Conservation (phyloP, 2,329 filamentous ascomycete genomes). For the Rutstroemia sp. region DNA sequence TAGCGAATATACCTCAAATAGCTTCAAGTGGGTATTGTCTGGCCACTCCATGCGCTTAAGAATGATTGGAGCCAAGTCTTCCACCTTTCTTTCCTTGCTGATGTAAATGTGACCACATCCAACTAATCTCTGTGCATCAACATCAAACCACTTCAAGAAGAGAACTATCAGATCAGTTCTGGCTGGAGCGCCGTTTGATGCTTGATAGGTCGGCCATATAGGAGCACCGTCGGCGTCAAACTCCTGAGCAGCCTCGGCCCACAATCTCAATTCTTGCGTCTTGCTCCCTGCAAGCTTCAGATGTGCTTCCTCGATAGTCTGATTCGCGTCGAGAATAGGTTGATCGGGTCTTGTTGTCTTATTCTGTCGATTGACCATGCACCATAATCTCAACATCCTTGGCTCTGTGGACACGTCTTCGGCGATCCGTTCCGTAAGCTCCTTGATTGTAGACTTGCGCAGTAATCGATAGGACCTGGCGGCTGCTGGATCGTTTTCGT, state of each 20-base stretch:
- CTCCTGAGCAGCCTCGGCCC: constrained; percentile 72
- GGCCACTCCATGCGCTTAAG: constrained; percentile 81
- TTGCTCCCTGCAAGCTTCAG: constrained; percentile 60
- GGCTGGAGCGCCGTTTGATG: constrained; percentile 44
- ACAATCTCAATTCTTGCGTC: constrained; percentile 65
- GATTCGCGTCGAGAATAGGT: constrained; percentile 68
- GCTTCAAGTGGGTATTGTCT: constrained; percentile 57
- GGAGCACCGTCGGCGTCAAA: constrained; percentile 60
- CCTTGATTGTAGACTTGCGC: constrained; percentile 65
- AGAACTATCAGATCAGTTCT: constrained; percentile 67
- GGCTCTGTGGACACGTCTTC: constrained; percentile 61
- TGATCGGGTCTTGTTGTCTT: constrained; percentile 91
- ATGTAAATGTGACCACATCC: constrained; percentile 84
- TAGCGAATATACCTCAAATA: constrained; percentile 61
- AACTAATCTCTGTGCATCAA: constrained; percentile 62
- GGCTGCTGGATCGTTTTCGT: constrained; percentile 52
- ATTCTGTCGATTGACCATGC: constrained; percentile 98
- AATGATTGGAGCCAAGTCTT: constrained; percentile 73
- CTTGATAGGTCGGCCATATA: constrained; percentile 60
- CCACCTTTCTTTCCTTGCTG: constrained; percentile 77
- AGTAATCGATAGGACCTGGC: constrained; percentile 68
- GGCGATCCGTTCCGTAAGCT: constrained; percentile 66
- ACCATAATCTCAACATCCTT: constrained; percentile 74
- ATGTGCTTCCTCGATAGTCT: constrained; percentile 70
- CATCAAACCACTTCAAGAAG: constrained; percentile 89